Evolutionary conservation across 2,329 filamentous ascomycete species (phyloP), one percentile per base, ranked within the genome.

Genomic region (Ophiostoma sp.): DNA sequence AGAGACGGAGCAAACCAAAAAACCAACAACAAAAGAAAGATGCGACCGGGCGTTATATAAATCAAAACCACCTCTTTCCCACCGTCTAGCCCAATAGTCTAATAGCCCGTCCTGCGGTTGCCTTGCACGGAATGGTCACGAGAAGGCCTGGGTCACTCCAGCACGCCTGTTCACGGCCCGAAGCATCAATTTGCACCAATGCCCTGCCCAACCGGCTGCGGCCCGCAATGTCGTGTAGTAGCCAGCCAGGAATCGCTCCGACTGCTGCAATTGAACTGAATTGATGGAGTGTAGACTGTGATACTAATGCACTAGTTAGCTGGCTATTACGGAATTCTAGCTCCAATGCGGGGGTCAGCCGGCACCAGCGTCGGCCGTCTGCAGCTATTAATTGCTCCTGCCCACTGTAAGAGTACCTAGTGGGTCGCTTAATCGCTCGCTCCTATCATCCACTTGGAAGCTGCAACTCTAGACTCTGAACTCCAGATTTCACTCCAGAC

Each of bases 401-500:
- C 36, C 36, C 8, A 39, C 23, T 60, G 17, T 10, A 35, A 35
- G 31, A 20, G 31, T 39, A 6, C 57, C 4, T 11, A 20, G 31
- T 36, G 36, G n/a, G n/a, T 68, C 67, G 71, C 70, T 72, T 57
- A 68, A 70, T 67, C 44, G 23, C n/a, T 71, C 70, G 70, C 70
- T 71, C 35, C 52, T 69, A 71, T 39, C n/a, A 8, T 2, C n/a
- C 27, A 31, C 41, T 48, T 23, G 67, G 33, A n/a, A 65, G 62
- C 20, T 36, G 44, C 64, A 23, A 20, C 60, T 35, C 31, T 31
- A 36, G 31, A 64, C 60, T 57, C 20, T 48, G 17, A 39, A 39
- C 44, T 48, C 20, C 44, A 48, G 44, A n/a, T n/a, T 48, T n/a
- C 44, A 48, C 44, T 48, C 44, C 44, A 10, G 17, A n/a, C 44